Conservation (phyloP, 768 basidiomycete genomes). For the Leccinum boreale region DNA sequence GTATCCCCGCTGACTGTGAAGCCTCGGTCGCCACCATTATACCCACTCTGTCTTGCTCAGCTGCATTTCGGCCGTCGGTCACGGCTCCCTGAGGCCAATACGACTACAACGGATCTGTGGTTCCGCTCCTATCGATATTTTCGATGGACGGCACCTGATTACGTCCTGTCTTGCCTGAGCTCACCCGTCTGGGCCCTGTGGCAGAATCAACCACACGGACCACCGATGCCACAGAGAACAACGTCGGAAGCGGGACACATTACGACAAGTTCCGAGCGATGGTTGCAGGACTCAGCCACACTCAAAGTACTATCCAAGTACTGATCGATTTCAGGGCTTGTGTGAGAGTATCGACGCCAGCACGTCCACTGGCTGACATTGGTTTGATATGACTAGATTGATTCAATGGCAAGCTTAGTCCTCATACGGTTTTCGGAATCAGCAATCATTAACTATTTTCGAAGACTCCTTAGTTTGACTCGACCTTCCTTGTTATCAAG, state of each 20-base stretch:
- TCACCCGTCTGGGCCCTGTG: neutral
- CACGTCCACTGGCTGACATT: neutral
- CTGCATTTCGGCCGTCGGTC: neutral
- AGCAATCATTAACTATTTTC: neutral
- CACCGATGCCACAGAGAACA: neutral
- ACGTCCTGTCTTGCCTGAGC: neutral
- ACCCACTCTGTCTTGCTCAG: constrained; percentile 1
- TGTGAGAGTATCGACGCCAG: neutral
- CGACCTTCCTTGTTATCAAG: neutral
- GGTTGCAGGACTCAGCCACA: neutral
- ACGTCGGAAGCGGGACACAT: neutral
- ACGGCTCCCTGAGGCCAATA: neutral
- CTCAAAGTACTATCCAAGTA: neutral
- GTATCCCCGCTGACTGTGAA: neutral
- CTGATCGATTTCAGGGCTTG: neutral
- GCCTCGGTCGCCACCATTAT: neutral
- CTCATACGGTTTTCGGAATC: neutral
- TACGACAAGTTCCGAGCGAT: neutral
- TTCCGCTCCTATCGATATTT: neutral
- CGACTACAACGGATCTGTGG: neutral
- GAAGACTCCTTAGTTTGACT: neutral
- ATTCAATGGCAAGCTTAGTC: neutral
- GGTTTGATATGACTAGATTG: neutral
- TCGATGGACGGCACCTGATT: neutral
- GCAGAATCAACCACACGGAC: neutral